Conservation (phyloP, 2,329 filamentous ascomycete species). For the Colletotrichum musae region DNA sequence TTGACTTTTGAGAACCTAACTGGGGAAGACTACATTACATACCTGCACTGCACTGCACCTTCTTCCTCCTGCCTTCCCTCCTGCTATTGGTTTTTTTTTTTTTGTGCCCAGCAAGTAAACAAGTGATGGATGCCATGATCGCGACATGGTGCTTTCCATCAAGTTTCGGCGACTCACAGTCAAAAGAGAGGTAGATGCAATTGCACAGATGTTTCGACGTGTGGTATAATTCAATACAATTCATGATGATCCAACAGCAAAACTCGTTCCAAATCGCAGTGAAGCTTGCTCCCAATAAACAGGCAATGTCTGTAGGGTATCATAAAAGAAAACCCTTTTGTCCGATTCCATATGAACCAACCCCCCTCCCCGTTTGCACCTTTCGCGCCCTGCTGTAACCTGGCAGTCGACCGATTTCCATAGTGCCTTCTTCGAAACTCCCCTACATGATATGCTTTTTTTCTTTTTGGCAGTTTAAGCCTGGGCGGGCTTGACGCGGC, state of each 20-base stretch:
- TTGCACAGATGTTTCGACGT: slow-evolving; percentile 6
- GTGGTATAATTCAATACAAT: slow-evolving; percentile 7
- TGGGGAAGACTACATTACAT: too few species aligned
- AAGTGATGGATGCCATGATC: too few species aligned
- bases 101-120: too few species aligned
- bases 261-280: not conserved
- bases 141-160: too few species aligned
- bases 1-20: too few species aligned
- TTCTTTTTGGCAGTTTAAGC: slow-evolving; percentile 37
- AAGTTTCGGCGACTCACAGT: too few species aligned
- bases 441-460: not conserved
- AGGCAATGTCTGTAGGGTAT: slow-evolving; percentile 11
- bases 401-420: slow-evolving; percentile 4
- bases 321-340: slow-evolving; percentile 19
- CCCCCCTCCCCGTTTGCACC: not conserved
- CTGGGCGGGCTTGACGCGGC: slow-evolving; percentile 45
- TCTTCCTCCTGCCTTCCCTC: too few species aligned
- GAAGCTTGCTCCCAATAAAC: slow-evolving; percentile 2
- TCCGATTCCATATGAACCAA: slow-evolving; percentile 2
- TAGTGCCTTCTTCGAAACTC: slow-evolving; percentile 9
- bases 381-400: slow-evolving; percentile 5
- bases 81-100: too few species aligned
- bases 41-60: too few species aligned
- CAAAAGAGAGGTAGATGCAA: not conserved
- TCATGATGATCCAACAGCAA: not conserved